Evolutionary conservation across 2,329 filamentous ascomycete genomes (phyloP).

Genomic region (Ramichloridium luteum): DNA sequence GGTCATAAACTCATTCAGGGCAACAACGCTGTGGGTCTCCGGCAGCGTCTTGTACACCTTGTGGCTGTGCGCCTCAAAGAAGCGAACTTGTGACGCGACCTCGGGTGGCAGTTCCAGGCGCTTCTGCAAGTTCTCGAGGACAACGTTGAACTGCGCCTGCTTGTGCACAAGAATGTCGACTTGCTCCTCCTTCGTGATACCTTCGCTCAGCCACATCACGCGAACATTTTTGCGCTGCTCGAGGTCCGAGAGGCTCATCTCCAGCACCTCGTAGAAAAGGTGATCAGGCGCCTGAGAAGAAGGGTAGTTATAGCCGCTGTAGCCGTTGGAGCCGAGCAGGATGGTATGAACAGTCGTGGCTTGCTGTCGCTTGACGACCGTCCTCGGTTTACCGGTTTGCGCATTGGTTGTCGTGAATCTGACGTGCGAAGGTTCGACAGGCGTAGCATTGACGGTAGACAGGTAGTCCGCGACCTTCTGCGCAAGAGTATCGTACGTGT

Average conservation of each 20-base stretch:
- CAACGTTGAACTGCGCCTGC: conserved; percentile 65
- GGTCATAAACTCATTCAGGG: conserved; percentile 73
- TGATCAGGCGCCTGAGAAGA: conserved; percentile 45
- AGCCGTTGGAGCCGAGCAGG: conserved; percentile 53
- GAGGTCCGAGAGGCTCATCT: conserved; percentile 84
- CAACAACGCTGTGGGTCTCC: conserved; percentile 59
- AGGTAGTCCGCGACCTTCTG: conserved; percentile 72
- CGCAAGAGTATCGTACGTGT: conserved; percentile 77
- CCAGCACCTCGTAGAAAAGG: conserved; percentile 83
- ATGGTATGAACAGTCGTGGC: conserved; percentile 66
- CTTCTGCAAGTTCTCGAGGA: conserved; percentile 63
- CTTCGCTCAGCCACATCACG: conserved; percentile 75
- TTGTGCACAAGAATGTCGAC: conserved; percentile 80
- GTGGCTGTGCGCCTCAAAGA: conserved; percentile 72
- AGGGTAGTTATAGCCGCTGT: conserved; percentile 53
- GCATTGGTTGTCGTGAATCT: conserved; percentile 81
- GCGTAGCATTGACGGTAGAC: conserved; percentile 20
- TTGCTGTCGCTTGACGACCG: conserved; percentile 59
- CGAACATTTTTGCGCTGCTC: conserved; percentile 85
- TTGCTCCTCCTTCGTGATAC: conserved; percentile 79
- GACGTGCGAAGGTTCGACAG: conserved; percentile 71
- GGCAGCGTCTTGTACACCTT: conserved; percentile 72
- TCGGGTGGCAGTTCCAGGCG: conserved; percentile 73
- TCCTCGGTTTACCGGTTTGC: conserved; percentile 63
- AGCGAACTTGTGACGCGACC: conserved; percentile 56